A percentile compares a stretch with the other conserved stretches of the same genome.
These are phyloP conservation scores for Quercus tomentella DNA, from an alignment of 331 rosid species.

Conservation along the genomic window DNA sequence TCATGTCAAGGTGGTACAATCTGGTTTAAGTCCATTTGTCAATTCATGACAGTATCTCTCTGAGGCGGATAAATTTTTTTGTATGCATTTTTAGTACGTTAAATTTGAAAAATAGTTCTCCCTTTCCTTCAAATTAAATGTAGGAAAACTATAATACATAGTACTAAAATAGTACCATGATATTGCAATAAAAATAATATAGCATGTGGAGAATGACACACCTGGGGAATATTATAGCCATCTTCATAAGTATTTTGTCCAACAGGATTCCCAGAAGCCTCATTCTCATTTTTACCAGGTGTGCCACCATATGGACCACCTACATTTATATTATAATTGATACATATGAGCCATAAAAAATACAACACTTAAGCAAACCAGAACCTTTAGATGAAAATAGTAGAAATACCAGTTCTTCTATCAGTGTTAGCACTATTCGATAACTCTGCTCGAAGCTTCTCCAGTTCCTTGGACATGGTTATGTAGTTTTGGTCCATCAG, in stretches of 20 bases:
- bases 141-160: background rate
- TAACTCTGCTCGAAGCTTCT: conserved; percentile 91
- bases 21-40: background rate
- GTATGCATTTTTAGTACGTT: background rate
- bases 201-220: conserved; percentile 37
- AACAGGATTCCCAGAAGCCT: conserved; percentile 54
- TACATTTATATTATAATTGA: conserved; percentile 30
- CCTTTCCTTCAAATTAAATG: background rate
- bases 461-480: conserved; percentile 92
- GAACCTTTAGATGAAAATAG: conserved; percentile 12
- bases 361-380: conserved; percentile 20
- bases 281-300: conserved; percentile 64
- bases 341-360: conserved; percentile 24
- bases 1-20: conserved; percentile 3
- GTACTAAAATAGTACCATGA: conserved; percentile 8
- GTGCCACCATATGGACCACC: conserved; percentile 77
- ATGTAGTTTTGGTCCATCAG: conserved; percentile 90
- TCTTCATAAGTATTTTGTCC: conserved; percentile 85
- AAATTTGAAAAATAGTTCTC: background rate
- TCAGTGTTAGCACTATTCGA: conserved; percentile 56
- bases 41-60: background rate
- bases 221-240: conserved; percentile 71
- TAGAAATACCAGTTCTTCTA: conserved; percentile 58
- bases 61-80: background rate
- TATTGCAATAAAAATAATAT: conserved; percentile 14